Conservation (phyloP, 192 early-diverging fungal genomes). For the Linnemannia exigua region DNA sequence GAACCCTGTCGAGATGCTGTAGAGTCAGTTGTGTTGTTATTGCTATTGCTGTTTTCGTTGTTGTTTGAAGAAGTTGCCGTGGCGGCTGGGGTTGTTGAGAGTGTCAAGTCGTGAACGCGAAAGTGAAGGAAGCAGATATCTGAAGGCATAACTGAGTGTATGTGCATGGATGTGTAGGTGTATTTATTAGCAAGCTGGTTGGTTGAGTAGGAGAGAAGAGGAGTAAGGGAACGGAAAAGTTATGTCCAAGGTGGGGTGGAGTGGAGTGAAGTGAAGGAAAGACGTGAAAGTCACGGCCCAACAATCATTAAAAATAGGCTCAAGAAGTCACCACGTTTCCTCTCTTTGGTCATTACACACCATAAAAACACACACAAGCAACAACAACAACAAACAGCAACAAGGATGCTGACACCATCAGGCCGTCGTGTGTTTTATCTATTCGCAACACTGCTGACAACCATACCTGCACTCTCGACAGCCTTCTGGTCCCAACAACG, state of each 20-base stretch:
- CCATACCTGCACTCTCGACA: neutral
- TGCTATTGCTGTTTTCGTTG: neutral
- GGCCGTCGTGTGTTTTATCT: neutral
- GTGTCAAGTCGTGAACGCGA: constrained; percentile 16
- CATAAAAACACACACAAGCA: neutral
- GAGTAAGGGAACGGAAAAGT: neutral
- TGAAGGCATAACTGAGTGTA: neutral
- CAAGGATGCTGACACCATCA: neutral
- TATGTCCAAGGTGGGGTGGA: neutral
- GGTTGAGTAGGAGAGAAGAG: neutral
- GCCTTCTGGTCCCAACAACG: neutral
- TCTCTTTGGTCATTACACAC: neutral
- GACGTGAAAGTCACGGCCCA: neutral
- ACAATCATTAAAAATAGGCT: neutral
- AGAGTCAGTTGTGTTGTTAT: neutral
- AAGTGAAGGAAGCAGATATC: constrained; percentile 36
- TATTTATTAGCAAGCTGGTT: neutral
- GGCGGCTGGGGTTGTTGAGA: neutral
- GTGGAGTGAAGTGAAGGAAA: neutral
- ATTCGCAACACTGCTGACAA: neutral
- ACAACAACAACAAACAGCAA: neutral
- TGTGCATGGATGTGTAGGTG: neutral
- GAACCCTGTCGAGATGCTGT: neutral
- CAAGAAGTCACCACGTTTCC: neutral
- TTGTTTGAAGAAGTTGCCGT: neutral